A percentile compares a stretch with the other conserved stretches of the same genome.
Conservation (phyloP, 2,329 filamentous ascomycete species). For the Exutisphaerella laricina region DNA sequence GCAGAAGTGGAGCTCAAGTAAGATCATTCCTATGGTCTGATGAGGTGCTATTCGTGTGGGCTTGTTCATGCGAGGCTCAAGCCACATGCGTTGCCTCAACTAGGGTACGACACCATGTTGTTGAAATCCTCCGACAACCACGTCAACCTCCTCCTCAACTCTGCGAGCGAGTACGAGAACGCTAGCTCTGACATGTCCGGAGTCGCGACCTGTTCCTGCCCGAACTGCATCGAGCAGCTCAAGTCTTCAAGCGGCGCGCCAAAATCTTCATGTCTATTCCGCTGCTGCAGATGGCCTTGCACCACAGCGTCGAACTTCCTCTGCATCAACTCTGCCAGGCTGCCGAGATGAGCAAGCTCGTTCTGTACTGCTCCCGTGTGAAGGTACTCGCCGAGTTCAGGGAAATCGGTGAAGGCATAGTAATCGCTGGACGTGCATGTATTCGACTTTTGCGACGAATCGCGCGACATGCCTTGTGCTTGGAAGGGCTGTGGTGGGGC, state of each 20-base stretch:
- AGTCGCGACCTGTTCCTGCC: not conserved
- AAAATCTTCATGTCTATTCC: constrained; percentile 3
- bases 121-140: constrained; percentile 8
- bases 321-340: constrained; percentile 6
- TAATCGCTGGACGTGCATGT: not conserved
- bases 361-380: constrained; percentile 3
- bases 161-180: constrained; percentile 6
- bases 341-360: constrained; percentile 7
- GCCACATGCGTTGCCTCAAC: not conserved
- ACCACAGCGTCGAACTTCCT: constrained; percentile 8
- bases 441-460: not conserved
- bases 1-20: too few relatives aligned
- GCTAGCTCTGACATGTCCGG: constrained; percentile 6
- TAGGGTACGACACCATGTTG: constrained; percentile 3
- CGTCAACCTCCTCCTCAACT: constrained; percentile 9
- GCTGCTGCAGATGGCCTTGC: constrained; percentile 3
- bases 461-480: not conserved
- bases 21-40: too few relatives aligned
- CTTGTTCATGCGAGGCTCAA: too few relatives aligned
- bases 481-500: not conserved
- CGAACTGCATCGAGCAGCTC: not conserved
- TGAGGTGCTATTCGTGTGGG: too few relatives aligned
- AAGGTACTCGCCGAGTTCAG: not conserved
- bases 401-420: not conserved
- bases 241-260: constrained; percentile 1